Base-by-base conservation (phyloP, 139 green algal species). In the Chlorella sp. region DNA sequence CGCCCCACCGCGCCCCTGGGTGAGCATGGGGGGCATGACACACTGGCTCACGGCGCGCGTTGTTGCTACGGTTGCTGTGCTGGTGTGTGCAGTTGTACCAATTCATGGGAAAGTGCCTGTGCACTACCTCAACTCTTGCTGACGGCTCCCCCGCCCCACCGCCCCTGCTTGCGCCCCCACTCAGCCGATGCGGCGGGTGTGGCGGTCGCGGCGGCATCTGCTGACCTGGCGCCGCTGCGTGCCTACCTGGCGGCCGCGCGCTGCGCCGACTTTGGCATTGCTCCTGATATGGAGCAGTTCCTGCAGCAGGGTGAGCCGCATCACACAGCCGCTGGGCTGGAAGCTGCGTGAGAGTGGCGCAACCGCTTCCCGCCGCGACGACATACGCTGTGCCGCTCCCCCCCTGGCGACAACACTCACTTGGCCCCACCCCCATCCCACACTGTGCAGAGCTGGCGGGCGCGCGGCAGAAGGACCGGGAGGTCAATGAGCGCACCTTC, bases 1-100 rank as follows among this genome's bases (percentile, higher is more conserved):
- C n/a, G 51, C 89, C 16, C 68, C 92, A 0, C 69, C 94, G 2
- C 83, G 94, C 23, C 90, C 88, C 36, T n/a, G 39, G 6, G 80
- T 80, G 28, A 87, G 83, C 39, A 91, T 79, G 26, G 47, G 93
- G 32, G 57, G 92, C 44, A 11, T 17, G 44, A 17, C 7, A 11
- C 44, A 55, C 11, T n/a, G n/a, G n/a, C n/a, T n/a, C n/a, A n/a
- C n/a, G n/a, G n/a, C n/a, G n/a, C n/a, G n/a, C n/a, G 7, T 9
- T 51, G 44, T 9, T 51, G 23, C 25, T 25, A 69, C 17, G 63
- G 26, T 26, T 18, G 32, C 56, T 32, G 34, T n/a, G n/a, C n/a
- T n/a, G n/a, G n/a, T n/a, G 21, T 62, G 44, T 51, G 44, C 44
- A 51, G 23, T 32, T 69, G 44, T 6, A 51, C 7, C 44, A 51